Evolutionary conservation across 139 green algal genomes (phyloP).

Genomic region (Chlamydomonas incerta): DNA sequence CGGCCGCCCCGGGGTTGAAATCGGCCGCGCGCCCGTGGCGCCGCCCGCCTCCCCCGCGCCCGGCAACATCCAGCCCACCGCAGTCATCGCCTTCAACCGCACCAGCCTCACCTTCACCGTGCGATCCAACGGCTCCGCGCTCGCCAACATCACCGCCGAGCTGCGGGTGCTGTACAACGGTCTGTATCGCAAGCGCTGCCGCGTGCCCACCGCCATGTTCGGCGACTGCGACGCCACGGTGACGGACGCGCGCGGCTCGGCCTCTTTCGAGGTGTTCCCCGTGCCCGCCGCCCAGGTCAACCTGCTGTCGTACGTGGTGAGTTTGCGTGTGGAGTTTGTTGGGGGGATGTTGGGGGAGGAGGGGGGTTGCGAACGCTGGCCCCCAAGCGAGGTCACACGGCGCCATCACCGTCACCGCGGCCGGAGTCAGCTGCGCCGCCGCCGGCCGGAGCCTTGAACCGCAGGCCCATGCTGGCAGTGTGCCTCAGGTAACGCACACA

Average conservation of each 20-base stretch:
- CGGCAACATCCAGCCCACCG: too few relatives aligned
- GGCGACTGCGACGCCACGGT: not conserved
- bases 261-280: not conserved
- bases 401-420: too few relatives aligned
- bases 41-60: too few relatives aligned
- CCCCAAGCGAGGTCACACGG: too few relatives aligned
- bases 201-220: not conserved
- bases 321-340: too few relatives aligned
- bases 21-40: not conserved
- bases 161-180: not conserved
- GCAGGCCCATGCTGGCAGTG: too few relatives aligned
- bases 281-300: not conserved
- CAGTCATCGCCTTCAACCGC: not conserved
- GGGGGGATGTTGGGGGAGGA: too few relatives aligned
- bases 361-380: too few relatives aligned
- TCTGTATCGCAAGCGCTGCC: not conserved
- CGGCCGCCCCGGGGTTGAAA: constrained; percentile 9
- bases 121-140: not conserved
- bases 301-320: constrained; percentile 5
- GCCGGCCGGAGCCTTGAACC: too few relatives aligned
- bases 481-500: too few relatives aligned
- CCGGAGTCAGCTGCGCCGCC: too few relatives aligned
- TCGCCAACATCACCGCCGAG: not conserved
- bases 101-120: not conserved
- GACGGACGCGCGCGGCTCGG: not conserved